phyloP scores from a whole-genome alignment of 2,329 filamentous ascomycete species.

The Aspergillus brunneoviolaceus region DNA sequence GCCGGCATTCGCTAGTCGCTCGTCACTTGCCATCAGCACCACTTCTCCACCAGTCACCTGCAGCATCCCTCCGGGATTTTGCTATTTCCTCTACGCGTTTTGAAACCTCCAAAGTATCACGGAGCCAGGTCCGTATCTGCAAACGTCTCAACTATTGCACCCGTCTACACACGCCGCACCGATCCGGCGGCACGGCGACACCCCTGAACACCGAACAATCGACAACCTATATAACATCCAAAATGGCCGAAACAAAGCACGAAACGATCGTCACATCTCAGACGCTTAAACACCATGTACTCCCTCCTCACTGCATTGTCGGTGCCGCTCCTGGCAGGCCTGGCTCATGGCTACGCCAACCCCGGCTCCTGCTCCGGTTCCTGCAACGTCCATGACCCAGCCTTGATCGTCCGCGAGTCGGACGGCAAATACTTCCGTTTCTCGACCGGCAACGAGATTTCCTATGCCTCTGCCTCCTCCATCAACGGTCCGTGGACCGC shows the following conservation, averaged over 20 bases:
- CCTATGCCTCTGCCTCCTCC: conserved; percentile 49
- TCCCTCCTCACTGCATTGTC: conserved; percentile 7
- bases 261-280: background rate
- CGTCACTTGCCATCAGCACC: background rate
- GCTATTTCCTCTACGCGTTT: background rate
- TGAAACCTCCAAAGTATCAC: conserved; percentile 4
- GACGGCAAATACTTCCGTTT: conserved; percentile 56
- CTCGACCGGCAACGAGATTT: conserved; percentile 52
- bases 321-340: conserved; percentile 11
- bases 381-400: conserved; percentile 48
- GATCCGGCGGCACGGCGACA: background rate
- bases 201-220: background rate
- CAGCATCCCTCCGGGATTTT: conserved; percentile 3
- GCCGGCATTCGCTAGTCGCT: background rate
- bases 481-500: conserved; percentile 54
- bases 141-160: background rate
- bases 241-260: background rate
- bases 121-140: background rate
- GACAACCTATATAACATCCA: background rate
- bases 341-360: conserved; percentile 29
- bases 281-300: conserved; percentile 9
- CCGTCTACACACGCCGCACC: too few relatives aligned
- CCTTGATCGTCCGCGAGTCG: conserved; percentile 46
- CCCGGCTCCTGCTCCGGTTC: conserved; percentile 33
- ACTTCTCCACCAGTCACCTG: background rate